Evolutionary conservation across 176 grass and related monocot species (phyloP), one percentile per base, ranked within the genome.

Genomic region (Chloris gayana): DNA sequence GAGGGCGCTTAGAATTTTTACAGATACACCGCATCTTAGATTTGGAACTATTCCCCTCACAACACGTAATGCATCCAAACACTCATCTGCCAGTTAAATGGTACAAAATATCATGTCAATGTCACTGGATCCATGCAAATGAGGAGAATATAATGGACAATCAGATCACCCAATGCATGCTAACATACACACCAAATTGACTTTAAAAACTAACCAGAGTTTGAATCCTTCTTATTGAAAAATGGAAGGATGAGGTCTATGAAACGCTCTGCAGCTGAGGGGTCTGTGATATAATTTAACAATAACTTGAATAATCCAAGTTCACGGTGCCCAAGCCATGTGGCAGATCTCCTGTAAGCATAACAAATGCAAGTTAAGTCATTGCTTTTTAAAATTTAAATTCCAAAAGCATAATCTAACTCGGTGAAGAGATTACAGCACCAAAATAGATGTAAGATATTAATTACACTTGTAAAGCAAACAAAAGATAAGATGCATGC

Each of bases 291-390:
- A 63, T 93, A 93, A 61, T 76, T 94, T 56, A 91, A 63, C 88
- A 98, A 82, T 80, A 94, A 81, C 86, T 93, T 94, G 62, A 98
- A 94, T 51, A 94, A 69, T 67, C 84, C 92, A 74, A 92, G 87
- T 74, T 98, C 95, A 37, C 85, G 81, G 37, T 86, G 86, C 45
- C 89, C 95, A 85, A 85, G 86, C 75, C 90, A 91, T 64, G 80
- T 86, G 30, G 75, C 83, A 81, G 86, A 87, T 89, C 86, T 94
- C 90, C 95, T 98, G 80, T 69, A 74, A 57, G 58, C 35, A 84
- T 63, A 37, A 78, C 21, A 51, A 74, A 27, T 14, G 27, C 3
- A 12, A 24, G 24, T 56, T 17, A 46, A 72, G 22, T 39, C 38
- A 77, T 50, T 5, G n/a, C 61, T 70, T 69, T n/a, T n/a, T n/a